Conservation (phyloP, 2,329 filamentous ascomycete species). For the Graphium sp. region DNA sequence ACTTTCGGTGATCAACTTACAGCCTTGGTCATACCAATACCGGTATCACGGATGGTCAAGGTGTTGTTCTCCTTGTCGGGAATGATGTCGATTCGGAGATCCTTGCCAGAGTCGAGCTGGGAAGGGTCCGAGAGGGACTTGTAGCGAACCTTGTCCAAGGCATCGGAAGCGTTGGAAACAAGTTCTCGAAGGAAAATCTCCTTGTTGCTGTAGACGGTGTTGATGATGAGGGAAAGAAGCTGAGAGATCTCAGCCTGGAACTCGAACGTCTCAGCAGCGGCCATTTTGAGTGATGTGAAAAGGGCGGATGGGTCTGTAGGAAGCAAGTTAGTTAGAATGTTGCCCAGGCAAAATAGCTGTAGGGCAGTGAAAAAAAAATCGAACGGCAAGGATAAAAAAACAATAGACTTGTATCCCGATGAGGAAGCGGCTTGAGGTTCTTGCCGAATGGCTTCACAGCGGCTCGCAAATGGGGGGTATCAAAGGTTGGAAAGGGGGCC, state of each 20-base stretch:
- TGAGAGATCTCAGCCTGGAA: constrained; percentile 99
- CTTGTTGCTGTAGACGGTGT: constrained; percentile 99
- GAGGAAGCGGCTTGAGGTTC: constrained; percentile 1
- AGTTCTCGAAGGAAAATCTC: constrained; percentile 99
- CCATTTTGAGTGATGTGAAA: constrained; percentile 6
- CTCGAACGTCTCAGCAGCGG: constrained; percentile 94
- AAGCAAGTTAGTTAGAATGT: too few relatives aligned
- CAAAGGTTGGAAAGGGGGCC: not conserved
- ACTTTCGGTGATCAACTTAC: constrained; percentile 36
- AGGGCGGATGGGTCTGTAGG: constrained; percentile 4
- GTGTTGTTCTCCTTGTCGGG: constrained; percentile 97
- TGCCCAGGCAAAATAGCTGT: too few relatives aligned
- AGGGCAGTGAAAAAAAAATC: constrained; percentile 1
- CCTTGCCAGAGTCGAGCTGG: constrained; percentile 95
- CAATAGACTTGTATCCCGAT: constrained; percentile 1
- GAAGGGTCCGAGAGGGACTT: constrained; percentile 90
- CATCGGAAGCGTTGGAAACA: constrained; percentile 97
- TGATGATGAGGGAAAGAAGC: constrained; percentile 98
- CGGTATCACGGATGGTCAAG: constrained; percentile 88
- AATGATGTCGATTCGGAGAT: constrained; percentile 97
- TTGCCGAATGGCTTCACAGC: constrained; percentile 2
- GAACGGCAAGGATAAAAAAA: not conserved
- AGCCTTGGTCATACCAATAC: constrained; percentile 99
- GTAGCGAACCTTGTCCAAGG: constrained; percentile 99
- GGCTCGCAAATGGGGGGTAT: not conserved